These are phyloP conservation scores for Populus hybrid DNA, from an alignment of 441 rosid species.

Conservation along the genomic window DNA sequence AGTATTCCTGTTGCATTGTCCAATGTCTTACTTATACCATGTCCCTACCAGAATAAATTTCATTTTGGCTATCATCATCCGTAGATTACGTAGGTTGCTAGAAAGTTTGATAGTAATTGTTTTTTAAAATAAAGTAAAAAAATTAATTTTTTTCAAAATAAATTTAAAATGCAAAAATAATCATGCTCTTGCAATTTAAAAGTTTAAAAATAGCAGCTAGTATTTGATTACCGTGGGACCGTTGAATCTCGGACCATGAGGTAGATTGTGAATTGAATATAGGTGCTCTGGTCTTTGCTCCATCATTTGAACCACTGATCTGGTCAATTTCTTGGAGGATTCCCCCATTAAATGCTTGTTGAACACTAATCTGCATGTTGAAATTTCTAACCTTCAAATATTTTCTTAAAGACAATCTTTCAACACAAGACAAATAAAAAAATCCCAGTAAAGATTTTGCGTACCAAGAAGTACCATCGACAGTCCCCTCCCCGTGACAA, in stretches of 20 bases:
- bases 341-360: conserved; percentile 22
- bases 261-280: conserved; percentile 1
- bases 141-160: no score
- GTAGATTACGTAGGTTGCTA: background rate
- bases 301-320: conserved; percentile 5
- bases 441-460: background rate
- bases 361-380: conserved; percentile 2
- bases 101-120: no score
- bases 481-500: background rate
- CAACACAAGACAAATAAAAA: background rate
- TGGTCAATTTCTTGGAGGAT: conserved; percentile 22
- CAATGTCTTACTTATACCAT: background rate
- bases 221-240: conserved; percentile 15
- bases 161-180: no score
- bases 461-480: background rate
- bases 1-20: background rate
- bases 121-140: no score
- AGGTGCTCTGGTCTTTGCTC: background rate
- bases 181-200: no score
- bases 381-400: background rate
- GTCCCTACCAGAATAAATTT: conserved; percentile 3
- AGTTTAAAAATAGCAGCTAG: background rate
- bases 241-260: conserved; percentile 15
- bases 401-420: background rate
- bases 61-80: conserved; percentile 6